These are phyloP conservation scores for Fraxinus platypoda DNA, from an alignment of 305 asterid genomes.

Conservation along the genomic window DNA sequence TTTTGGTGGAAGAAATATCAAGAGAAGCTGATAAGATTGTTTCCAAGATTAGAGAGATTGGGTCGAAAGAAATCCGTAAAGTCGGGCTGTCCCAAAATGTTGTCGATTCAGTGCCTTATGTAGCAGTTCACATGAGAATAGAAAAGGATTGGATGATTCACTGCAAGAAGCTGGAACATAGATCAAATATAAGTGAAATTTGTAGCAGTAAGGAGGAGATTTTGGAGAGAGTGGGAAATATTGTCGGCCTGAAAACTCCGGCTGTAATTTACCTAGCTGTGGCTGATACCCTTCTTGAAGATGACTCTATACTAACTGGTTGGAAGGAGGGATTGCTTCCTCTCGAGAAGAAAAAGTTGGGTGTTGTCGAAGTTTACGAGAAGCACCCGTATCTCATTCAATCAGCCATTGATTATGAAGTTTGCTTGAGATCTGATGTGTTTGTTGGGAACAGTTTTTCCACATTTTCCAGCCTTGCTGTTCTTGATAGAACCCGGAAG, in stretches of 20 bases:
- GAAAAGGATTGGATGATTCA: constrained; percentile 97
- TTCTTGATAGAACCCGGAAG: constrained; percentile 77
- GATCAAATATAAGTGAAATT: constrained; percentile 55
- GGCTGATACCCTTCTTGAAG: constrained; percentile 85
- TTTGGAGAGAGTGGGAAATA: constrained; percentile 58
- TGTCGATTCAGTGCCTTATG: constrained; percentile 34
- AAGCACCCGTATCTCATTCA: constrained; percentile 68
- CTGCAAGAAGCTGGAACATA: constrained; percentile 75
- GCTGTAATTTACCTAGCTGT: constrained; percentile 65
- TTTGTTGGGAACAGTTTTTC: constrained; percentile 89
- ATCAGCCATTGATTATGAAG: constrained; percentile 92
- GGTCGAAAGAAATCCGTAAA: constrained; percentile 29
- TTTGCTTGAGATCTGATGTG: constrained; percentile 75
- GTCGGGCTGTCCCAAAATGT: background rate
- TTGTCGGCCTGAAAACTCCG: constrained; percentile 51
- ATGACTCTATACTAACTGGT: constrained; percentile 51
- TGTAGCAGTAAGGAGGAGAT: constrained; percentile 83
- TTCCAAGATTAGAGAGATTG: constrained; percentile 58
- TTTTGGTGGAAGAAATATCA: constrained; percentile 58
- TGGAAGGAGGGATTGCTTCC: constrained; percentile 76
- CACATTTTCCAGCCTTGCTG: constrained; percentile 86
- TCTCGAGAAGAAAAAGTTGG: constrained; percentile 68
- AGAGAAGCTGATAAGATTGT: constrained; percentile 74
- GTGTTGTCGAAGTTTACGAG: constrained; percentile 53
- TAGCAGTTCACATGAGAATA: constrained; percentile 92